A percentile compares a stretch with the other conserved stretches of the same genome.
Conservation (phyloP, 371 early-diverging fungal species). For the Vairimorpha ceranae region DNA sequence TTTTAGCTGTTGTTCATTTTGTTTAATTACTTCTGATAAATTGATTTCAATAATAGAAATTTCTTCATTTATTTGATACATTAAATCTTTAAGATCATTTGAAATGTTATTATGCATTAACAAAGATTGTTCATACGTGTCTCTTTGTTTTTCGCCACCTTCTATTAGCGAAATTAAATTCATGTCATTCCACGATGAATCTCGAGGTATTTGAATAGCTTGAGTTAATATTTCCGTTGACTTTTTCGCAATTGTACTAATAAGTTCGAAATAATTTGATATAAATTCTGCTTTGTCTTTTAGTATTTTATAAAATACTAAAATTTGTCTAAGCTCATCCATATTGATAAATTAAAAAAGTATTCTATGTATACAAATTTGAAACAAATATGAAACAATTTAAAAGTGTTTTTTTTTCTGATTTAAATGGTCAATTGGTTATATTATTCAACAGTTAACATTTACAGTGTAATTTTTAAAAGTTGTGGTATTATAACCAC, state of each 20-base stretch:
- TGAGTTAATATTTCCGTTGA: conserved; percentile 39
- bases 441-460: too few species aligned
- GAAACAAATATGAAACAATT: too few species aligned
- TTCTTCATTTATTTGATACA: conserved; percentile 18
- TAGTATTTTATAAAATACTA: conserved; percentile 8
- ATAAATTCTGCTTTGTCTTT: conserved; percentile 34
- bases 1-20: not conserved
- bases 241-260: conserved; percentile 1
- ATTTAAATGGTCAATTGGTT: too few species aligned
- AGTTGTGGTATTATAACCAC: too few species aligned
- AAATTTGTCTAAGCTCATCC: conserved; percentile 24
- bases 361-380: too few species aligned
- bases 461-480: too few species aligned
- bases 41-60: conserved; percentile 30
- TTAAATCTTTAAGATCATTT: conserved; percentile 34
- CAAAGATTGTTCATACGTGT: conserved; percentile 9
- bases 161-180: conserved; percentile 37
- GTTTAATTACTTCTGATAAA: not conserved
- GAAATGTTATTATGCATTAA: conserved; percentile 2
- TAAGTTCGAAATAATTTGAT: conserved; percentile 29
- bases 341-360: too few species aligned
- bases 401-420: too few species aligned
- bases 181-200: conserved; percentile 41
- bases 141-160: conserved; percentile 25
- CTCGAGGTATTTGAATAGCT: conserved; percentile 42